Percentiles rank a stretch among this genome's conserved stretches.
phyloP scores from a whole-genome alignment of 2,329 filamentous ascomycete genomes.

The Aspergillus melleus region DNA sequence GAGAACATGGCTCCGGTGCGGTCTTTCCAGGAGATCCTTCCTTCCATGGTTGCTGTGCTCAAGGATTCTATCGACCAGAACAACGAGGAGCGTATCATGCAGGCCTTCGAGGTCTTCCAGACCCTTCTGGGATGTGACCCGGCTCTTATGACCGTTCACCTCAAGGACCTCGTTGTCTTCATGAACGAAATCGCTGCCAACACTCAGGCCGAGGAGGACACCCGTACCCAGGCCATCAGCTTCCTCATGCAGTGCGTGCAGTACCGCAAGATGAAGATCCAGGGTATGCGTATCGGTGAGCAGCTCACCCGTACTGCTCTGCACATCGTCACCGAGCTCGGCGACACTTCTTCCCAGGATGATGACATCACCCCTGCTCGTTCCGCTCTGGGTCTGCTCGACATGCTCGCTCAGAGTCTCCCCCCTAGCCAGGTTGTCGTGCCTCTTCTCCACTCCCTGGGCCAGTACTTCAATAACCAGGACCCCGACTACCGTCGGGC shows the following conservation, averaged over 20 bases:
- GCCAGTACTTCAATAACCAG: conserved; percentile 72
- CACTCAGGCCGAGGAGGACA: conserved; percentile 76
- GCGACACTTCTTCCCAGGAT: conserved; percentile 65
- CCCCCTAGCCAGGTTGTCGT: conserved; percentile 94
- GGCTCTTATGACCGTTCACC: conserved; percentile 77
- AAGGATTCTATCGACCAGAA: conserved; percentile 76
- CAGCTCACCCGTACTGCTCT: conserved; percentile 84
- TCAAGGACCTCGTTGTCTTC: conserved; percentile 87
- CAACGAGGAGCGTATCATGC: conserved; percentile 85
- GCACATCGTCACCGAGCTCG: conserved; percentile 86
- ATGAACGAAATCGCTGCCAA: conserved; percentile 87
- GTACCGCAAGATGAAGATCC: conserved; percentile 93
- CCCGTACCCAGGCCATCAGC: conserved; percentile 82
- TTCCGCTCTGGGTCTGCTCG: conserved; percentile 81
- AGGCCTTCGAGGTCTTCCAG: conserved; percentile 96
- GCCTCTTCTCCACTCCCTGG: conserved; percentile 82
- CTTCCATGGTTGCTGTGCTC: conserved; percentile 84
- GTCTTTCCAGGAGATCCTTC: conserved; percentile 76
- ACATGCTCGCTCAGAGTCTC: conserved; percentile 82
- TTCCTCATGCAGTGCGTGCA: conserved; percentile 92
- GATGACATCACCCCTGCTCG: conserved; percentile 84
- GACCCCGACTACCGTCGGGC: conserved; percentile 82
- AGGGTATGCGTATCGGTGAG: conserved; percentile 82
- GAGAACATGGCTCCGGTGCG: conserved; percentile 74
- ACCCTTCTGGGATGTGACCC: conserved; percentile 89